phyloP scores from a whole-genome alignment of 2,329 filamentous ascomycete genomes.

The Colletotrichum neosansevieriae region DNA sequence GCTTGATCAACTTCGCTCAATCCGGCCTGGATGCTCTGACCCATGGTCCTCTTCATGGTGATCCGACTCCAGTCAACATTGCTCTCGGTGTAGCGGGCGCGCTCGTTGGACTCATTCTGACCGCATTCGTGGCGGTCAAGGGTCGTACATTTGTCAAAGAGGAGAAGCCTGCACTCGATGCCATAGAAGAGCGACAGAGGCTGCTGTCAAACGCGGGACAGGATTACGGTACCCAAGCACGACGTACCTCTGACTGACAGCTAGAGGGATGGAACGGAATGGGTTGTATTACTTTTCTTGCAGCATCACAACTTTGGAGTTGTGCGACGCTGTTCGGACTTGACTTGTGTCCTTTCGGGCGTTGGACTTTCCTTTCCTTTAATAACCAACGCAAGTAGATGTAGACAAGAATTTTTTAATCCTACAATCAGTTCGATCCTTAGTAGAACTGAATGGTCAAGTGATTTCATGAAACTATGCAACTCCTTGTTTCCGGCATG shows the following conservation, averaged over 20 bases:
- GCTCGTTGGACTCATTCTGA: slow-evolving; percentile 66
- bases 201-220: slow-evolving; percentile 18
- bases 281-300: too few relatives aligned
- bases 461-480: too few relatives aligned
- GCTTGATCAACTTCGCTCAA: slow-evolving; percentile 78
- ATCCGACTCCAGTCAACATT: slow-evolving; percentile 75
- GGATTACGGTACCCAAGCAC: slow-evolving; percentile 19
- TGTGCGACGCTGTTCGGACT: too few relatives aligned
- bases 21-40: slow-evolving; percentile 77
- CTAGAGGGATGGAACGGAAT: too few relatives aligned
- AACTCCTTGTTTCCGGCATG: too few relatives aligned
- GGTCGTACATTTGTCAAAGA: slow-evolving; percentile 32
- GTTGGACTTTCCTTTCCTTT: too few relatives aligned
- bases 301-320: too few relatives aligned
- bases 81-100: slow-evolving; percentile 66
- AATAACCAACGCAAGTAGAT: too few relatives aligned
- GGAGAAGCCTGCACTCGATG: slow-evolving; percentile 29
- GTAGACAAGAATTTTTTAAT: too few relatives aligned
- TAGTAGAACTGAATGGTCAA: too few relatives aligned
- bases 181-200: slow-evolving; percentile 27
- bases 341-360: too few relatives aligned
- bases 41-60: slow-evolving; percentile 68
- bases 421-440: too few relatives aligned
- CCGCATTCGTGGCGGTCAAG: slow-evolving; percentile 62
- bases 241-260: neutral